Percentiles rank a stretch among this genome's conserved stretches.
Conservation (phyloP, 352 stramenopile genomes). For the Phytophthora niederhauseri region DNA sequence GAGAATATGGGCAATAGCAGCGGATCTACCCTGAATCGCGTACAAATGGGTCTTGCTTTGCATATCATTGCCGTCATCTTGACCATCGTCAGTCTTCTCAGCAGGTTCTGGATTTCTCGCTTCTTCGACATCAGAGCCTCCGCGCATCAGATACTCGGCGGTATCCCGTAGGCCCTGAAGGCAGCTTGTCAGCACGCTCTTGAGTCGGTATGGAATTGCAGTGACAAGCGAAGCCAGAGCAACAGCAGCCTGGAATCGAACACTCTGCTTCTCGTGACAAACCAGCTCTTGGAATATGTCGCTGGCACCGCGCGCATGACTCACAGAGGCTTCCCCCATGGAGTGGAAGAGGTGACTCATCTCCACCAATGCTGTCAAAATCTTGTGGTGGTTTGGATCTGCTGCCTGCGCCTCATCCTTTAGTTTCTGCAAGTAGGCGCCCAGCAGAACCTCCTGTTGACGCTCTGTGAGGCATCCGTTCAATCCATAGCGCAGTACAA, state of each 20-base stretch:
- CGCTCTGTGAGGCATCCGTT: conserved; percentile 67
- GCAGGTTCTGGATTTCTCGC: conserved; percentile 18
- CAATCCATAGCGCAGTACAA: conserved; percentile 73
- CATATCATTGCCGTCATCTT: conserved; percentile 44
- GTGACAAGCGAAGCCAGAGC: conserved; percentile 68
- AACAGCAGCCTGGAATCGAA: conserved; percentile 72
- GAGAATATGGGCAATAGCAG: conserved; percentile 72
- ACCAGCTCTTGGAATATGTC: conserved; percentile 49
- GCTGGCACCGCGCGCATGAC: conserved; percentile 47
- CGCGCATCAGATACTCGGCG: conserved; percentile 46
- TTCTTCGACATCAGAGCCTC: conserved; percentile 35
- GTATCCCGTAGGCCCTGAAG: conserved; percentile 51
- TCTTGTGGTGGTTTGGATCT: conserved; percentile 70
- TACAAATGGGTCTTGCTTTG: conserved; percentile 78
- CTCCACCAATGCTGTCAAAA: conserved; percentile 63
- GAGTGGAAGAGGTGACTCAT: conserved; percentile 73
- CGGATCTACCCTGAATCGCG: conserved; percentile 72
- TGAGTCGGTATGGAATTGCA: conserved; percentile 67
- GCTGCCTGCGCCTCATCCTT: conserved; percentile 43
- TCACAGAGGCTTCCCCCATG: conserved; percentile 65
- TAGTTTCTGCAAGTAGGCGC: conserved; percentile 61
- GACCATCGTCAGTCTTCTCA: conserved; percentile 26
- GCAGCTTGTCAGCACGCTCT: conserved; percentile 51
- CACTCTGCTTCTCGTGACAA: conserved; percentile 75
- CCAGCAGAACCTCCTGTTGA: conserved; percentile 66